Percentiles rank a stretch among this genome's conserved stretches.
phyloP scores from a whole-genome alignment of 768 basidiomycete genomes.

The Leccinum fibrillosum region DNA sequence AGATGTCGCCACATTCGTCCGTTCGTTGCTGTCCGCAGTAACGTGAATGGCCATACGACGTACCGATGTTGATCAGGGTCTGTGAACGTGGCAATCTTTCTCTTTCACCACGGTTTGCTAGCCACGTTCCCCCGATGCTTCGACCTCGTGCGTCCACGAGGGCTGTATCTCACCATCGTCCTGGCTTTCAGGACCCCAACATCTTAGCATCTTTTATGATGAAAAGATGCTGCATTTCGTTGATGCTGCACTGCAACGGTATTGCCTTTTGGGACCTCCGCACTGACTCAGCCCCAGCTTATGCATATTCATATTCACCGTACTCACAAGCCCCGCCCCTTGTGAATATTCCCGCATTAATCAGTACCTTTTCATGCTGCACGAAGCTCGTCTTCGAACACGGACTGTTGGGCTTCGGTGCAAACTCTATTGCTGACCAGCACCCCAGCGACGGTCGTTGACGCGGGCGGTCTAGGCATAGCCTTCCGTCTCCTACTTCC shows the following conservation, averaged over 20 bases:
- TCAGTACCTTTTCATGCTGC: background rate
- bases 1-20: background rate
- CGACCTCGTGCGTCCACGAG: slow-evolving; percentile 1
- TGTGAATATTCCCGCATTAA: background rate
- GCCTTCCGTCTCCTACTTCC: slow-evolving; percentile 3
- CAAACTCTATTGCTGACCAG: slow-evolving; percentile 11
- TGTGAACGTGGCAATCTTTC: background rate
- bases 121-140: background rate
- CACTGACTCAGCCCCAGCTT: slow-evolving; percentile 1
- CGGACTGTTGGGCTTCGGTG: background rate
- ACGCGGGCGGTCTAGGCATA: background rate
- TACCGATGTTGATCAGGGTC: background rate
- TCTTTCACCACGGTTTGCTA: background rate
- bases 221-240: background rate
- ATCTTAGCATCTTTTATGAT: slow-evolving; percentile 7
- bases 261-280: slow-evolving; percentile 9
- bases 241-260: slow-evolving; percentile 7
- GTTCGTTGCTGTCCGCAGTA: background rate
- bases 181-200: background rate
- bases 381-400: background rate
- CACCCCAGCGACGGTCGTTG: background rate
- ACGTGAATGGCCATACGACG: background rate
- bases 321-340: background rate
- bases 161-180: background rate
- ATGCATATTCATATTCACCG: background rate